phyloP scores from a whole-genome alignment of 371 early-diverging fungal genomes.

The Mortierella sp. region DNA sequence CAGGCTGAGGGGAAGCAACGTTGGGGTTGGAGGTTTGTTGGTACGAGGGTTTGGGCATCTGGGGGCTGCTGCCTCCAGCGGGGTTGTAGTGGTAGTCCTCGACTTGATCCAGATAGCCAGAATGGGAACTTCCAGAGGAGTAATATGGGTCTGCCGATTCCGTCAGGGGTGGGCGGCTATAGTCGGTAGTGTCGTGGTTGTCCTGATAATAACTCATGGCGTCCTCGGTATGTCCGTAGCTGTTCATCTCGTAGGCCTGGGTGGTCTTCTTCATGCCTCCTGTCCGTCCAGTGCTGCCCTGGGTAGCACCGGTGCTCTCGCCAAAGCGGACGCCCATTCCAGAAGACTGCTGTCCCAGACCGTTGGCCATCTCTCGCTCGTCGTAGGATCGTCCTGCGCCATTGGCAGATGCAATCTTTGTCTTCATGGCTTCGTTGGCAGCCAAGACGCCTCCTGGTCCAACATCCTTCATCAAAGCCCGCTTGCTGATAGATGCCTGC shows the following conservation, averaged over 20 bases:
- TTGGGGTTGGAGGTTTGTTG: constrained; percentile 12
- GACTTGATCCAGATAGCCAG: constrained; percentile 42
- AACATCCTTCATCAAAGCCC: constrained; percentile 47
- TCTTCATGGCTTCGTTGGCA: constrained; percentile 48
- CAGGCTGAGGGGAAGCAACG: constrained; percentile 31
- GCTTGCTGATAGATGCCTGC: constrained; percentile 51
- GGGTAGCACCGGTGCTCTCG: constrained; percentile 18
- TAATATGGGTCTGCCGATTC: constrained; percentile 36
- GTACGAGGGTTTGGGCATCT: constrained; percentile 28
- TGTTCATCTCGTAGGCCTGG: constrained; percentile 39
- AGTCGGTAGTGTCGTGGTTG: constrained; percentile 43
- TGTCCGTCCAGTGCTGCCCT: constrained; percentile 31
- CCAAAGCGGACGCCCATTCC: constrained; percentile 42
- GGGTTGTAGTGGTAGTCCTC: constrained; percentile 28
- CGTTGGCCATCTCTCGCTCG: constrained; percentile 17
- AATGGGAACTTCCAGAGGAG: constrained; percentile 43
- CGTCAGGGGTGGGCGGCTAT: constrained; percentile 44
- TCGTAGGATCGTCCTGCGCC: constrained; percentile 44
- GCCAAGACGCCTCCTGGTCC: constrained; percentile 63
- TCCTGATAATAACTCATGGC: constrained; percentile 18
- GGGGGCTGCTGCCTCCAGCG: constrained; percentile 1
- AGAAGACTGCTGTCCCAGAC: constrained; percentile 7
- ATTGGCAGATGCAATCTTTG: constrained; percentile 35
- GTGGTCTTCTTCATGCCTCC: constrained; percentile 50
- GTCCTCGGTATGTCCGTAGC: constrained; percentile 25